phyloP scores from a whole-genome alignment of 805 yeast species.

The Metschnikowia colocasiae region DNA sequence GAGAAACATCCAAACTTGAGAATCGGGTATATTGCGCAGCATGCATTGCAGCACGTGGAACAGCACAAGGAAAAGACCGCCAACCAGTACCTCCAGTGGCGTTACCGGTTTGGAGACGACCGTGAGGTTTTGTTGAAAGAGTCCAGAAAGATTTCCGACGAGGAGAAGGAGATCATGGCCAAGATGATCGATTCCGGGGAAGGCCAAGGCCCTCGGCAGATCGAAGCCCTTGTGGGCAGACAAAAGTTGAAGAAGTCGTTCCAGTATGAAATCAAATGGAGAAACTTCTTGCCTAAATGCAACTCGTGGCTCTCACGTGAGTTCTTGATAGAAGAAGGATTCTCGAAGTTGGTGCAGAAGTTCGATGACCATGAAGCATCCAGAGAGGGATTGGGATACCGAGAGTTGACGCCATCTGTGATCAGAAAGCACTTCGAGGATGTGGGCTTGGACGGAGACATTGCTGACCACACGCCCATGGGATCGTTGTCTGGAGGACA shows the following conservation, averaged over 20 bases:
- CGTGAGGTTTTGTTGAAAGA: constrained; percentile 94
- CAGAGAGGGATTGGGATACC: constrained; percentile 50
- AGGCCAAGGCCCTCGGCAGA: constrained; percentile 81
- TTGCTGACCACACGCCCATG: constrained; percentile 96
- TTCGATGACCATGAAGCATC: constrained; percentile 48
- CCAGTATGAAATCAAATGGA: constrained; percentile 97
- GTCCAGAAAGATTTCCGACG: constrained; percentile 73
- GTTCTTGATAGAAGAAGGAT: constrained; percentile 55
- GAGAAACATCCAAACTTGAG: constrained; percentile 98
- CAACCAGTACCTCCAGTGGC: constrained; percentile 96
- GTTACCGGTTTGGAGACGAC: constrained; percentile 96
- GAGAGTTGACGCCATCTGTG: constrained; percentile 74
- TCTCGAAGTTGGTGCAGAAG: constrained; percentile 41
- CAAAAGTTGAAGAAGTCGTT: constrained; percentile 93
- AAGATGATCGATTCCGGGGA: constrained; percentile 78
- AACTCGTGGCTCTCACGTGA: constrained; percentile 94
- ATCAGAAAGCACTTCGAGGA: constrained; percentile 96
- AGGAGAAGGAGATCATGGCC: constrained; percentile 70
- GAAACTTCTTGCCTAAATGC: constrained; percentile 83
- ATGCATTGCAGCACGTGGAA: constrained; percentile 95
- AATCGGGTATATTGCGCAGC: constrained; percentile 98
- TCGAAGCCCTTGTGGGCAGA: constrained; percentile 96
- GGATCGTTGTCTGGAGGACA: constrained; percentile 98
- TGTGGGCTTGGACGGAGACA: constrained; percentile 95
- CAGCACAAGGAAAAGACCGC: constrained; percentile 97